Conservation (phyloP, 176 grass and related monocot genomes). For the Carex cristatella region DNA sequence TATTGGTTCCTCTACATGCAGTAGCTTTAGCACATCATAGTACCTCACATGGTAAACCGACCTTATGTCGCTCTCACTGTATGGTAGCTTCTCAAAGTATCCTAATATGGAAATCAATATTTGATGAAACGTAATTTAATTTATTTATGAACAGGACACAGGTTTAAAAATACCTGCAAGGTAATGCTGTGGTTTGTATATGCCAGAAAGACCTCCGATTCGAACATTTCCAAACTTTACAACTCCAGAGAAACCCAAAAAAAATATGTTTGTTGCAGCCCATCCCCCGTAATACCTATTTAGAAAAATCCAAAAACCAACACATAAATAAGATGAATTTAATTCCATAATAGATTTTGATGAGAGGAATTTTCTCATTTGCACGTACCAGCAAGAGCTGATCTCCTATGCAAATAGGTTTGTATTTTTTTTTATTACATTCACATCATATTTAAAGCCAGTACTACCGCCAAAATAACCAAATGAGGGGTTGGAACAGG, state of each 20-base stretch:
- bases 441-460: background rate
- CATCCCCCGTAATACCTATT: conserved; percentile 91
- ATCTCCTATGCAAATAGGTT: background rate
- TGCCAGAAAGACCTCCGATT: conserved; percentile 87
- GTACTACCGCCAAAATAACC: background rate
- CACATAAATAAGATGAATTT: conserved; percentile 1
- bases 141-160: background rate
- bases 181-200: conserved; percentile 59
- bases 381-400: background rate
- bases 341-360: background rate
- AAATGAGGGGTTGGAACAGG: background rate
- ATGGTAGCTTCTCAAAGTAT: conserved; percentile 80
- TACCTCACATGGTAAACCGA: conserved; percentile 84
- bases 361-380: background rate
- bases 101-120: conserved; percentile 32
- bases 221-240: conserved; percentile 90
- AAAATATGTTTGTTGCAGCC: conserved; percentile 89
- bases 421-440: background rate
- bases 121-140: background rate
- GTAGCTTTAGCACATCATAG: conserved; percentile 80
- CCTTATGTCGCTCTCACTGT: conserved; percentile 42
- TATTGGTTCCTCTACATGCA: conserved; percentile 68
- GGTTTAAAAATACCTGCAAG: conserved; percentile 43
- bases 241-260: conserved; percentile 80
- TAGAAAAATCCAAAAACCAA: background rate